These are phyloP conservation scores for Brassica juncea DNA, from an alignment of 345 rosid genomes.

Conservation along the genomic window DNA sequence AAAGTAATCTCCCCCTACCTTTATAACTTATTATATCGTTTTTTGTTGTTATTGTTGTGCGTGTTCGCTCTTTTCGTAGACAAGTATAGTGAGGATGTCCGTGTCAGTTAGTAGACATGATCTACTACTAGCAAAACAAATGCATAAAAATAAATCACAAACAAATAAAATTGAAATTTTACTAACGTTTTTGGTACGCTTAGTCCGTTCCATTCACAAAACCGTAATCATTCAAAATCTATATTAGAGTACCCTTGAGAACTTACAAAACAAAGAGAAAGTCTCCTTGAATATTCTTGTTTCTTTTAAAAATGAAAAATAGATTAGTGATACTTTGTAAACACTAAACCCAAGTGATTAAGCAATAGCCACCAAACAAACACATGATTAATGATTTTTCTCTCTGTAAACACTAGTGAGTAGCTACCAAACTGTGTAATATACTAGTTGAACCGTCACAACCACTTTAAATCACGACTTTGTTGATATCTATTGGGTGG, in stretches of 20 bases:
- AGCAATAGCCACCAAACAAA: constrained; percentile 12
- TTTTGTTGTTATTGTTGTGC: not conserved
- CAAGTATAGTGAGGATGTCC: not conserved
- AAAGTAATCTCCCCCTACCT: too few relatives aligned
- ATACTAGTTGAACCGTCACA: constrained; percentile 33
- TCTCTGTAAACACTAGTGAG: constrained; percentile 9
- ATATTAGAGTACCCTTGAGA: not conserved
- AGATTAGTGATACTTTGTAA: not conserved
- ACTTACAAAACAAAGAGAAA: not conserved
- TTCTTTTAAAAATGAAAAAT: not conserved
- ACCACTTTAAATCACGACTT: constrained; percentile 23
- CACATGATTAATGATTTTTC: not conserved
- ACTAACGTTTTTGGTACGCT: not conserved
- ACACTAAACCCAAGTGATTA: constrained; percentile 23
- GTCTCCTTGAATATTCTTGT: not conserved
- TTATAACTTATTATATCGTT: not conserved
- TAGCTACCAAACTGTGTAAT: constrained; percentile 19
- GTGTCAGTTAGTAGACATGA: not conserved
- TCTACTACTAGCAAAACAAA: constrained; percentile 2
- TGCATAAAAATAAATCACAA: not conserved
- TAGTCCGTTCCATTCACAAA: not conserved
- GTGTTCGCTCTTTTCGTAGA: not conserved
- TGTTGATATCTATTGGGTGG: constrained; percentile 31
- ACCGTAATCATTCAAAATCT: not conserved
- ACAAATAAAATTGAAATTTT: not conserved